Evolutionary conservation across 495 filamentous ascomycete species (phyloP).

Genomic region (Penicillium waksmanii): DNA sequence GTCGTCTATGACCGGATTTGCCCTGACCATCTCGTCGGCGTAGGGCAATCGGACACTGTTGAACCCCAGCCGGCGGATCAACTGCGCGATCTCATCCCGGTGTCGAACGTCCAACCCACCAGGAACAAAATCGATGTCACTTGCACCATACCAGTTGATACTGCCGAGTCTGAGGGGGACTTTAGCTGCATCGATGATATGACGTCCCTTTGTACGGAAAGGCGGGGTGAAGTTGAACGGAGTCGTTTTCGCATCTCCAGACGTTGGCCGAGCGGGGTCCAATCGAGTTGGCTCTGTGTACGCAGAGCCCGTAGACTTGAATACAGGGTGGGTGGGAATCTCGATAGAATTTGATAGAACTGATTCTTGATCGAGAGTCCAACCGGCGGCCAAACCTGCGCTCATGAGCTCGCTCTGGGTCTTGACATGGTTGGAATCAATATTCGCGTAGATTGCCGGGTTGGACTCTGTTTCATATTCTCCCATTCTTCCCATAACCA

Average conservation of each 20-base stretch:
- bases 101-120: slow-evolving; percentile 61
- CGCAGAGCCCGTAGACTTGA: neutral
- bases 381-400: neutral
- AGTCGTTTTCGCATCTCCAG: neutral
- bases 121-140: slow-evolving; percentile 62
- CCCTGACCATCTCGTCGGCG: slow-evolving; percentile 61
- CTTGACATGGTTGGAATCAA: neutral
- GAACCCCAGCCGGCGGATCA: slow-evolving; percentile 59
- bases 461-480: neutral
- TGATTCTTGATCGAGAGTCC: neutral
- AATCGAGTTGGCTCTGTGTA: neutral
- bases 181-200: slow-evolving; percentile 57
- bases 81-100: slow-evolving; percentile 55
- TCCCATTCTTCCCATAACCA: neutral
- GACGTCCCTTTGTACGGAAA: slow-evolving; percentile 53
- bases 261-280: neutral
- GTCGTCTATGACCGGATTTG: slow-evolving; percentile 52
- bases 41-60: slow-evolving; percentile 68
- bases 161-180: slow-evolving; percentile 57
- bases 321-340: neutral
- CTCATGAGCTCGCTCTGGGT: neutral
- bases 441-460: neutral
- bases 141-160: slow-evolving; percentile 68
- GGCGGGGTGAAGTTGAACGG: slow-evolving; percentile 41
- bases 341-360: slow-evolving; percentile 1